A percentile compares a stretch with the other conserved stretches of the same genome.
These are phyloP conservation scores for Colletotrichum sp. DNA, from an alignment of 2,329 filamentous ascomycete species.

Conservation along the genomic window DNA sequence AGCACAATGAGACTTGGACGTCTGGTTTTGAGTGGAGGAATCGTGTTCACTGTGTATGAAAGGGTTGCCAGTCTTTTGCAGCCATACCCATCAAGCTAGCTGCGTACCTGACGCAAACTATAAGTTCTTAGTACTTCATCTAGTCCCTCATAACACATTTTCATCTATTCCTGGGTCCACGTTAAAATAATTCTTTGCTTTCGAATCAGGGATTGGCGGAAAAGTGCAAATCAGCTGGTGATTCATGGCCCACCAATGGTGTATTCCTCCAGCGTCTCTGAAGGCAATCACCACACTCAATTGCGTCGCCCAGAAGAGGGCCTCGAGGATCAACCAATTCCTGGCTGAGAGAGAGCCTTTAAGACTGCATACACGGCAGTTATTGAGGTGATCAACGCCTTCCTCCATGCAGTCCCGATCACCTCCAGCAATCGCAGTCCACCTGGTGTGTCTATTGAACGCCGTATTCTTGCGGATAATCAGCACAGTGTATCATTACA, in stretches of 20 bases:
- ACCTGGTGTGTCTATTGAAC: not conserved
- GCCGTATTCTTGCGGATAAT: not conserved
- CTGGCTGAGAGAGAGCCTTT: no score
- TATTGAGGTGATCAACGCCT: not conserved
- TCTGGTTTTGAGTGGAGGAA: slow-evolving; percentile 69
- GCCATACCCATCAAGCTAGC: not conserved
- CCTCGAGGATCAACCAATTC: no score
- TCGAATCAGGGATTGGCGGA: not conserved
- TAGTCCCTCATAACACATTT: not conserved
- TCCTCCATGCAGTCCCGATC: accelerated
- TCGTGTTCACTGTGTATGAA: slow-evolving; percentile 69
- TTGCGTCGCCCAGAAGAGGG: accelerated
- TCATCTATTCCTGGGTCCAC: not conserved
- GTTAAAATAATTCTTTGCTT: accelerated
- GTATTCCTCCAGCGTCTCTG: not conserved
- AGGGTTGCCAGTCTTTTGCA: slow-evolving; percentile 53
- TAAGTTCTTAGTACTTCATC: not conserved
- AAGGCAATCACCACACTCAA: not conserved
- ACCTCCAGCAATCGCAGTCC: not conserved
- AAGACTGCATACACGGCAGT: no score
- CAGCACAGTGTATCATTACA: not conserved
- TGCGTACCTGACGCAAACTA: not conserved
- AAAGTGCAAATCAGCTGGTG: not conserved
- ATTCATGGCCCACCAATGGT: no score
- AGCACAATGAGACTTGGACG: slow-evolving; percentile 71